Conservation (phyloP, 768 basidiomycete species). For the Lentinus brumalis region DNA sequence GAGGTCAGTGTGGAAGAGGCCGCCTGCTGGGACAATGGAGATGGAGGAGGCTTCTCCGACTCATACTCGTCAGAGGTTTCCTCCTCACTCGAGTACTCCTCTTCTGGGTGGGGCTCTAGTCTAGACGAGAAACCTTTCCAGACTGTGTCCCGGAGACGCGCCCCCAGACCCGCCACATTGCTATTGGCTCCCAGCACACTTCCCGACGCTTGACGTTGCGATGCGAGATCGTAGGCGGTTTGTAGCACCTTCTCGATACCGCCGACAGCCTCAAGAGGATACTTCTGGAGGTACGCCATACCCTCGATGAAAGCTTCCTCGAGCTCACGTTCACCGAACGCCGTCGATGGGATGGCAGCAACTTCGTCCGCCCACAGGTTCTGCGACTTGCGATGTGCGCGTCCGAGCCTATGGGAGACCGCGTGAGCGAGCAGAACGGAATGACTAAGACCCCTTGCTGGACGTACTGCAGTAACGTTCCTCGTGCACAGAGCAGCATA, state of each 20-base stretch:
- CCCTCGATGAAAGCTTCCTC: conserved; percentile 70
- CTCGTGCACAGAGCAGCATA: conserved; percentile 63
- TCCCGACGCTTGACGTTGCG: conserved; percentile 45
- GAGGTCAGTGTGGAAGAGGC: conserved; percentile 43
- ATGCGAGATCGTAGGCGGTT: conserved; percentile 60
- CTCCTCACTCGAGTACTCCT: conserved; percentile 37
- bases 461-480: conserved; percentile 49
- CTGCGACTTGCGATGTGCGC: conserved; percentile 41
- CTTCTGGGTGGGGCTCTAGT: conserved; percentile 32
- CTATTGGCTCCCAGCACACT: conserved; percentile 32
- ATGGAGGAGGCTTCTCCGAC: conserved; percentile 1
- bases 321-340: conserved; percentile 51
- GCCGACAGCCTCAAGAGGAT: conserved; percentile 65
- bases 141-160: conserved; percentile 57
- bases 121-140: conserved; percentile 64
- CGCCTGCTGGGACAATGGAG: conserved; percentile 22
- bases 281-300: conserved; percentile 62
- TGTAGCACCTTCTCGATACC: conserved; percentile 74
- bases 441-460: not conserved
- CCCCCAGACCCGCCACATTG: conserved; percentile 46
- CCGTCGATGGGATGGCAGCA: conserved; percentile 39
- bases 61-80: conserved; percentile 23
- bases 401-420: conserved; percentile 48
- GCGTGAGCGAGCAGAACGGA: not conserved
- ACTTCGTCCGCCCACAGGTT: conserved; percentile 59